Base-by-base conservation (phyloP, 1,284 basidiomycete species). In the Phellopilus nigrolimitatus region DNA sequence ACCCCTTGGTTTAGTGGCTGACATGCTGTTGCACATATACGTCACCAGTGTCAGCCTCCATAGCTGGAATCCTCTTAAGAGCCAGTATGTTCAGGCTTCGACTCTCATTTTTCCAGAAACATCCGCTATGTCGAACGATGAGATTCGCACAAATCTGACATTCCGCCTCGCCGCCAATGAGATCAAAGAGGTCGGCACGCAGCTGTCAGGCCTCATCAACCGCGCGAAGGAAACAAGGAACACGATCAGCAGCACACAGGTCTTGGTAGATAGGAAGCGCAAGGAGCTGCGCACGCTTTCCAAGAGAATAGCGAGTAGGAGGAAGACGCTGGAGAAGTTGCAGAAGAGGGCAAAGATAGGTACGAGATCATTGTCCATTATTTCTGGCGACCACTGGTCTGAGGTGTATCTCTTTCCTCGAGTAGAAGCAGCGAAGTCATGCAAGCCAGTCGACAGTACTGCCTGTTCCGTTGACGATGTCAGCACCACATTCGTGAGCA, bases 401-500 rank as follows among this genome's bases (percentile, higher is more conserved):
- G 40, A 42, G 15, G 5, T 24, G 15, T 36, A 22, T 24, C 17
- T 25, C n/a, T 15, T 24, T 19, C 13, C 9, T 31, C 13, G 30
- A n/a, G 7, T 41, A 12, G 8, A 22, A 24, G 17, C 10, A 17
- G 40, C n/a, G 12, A 43, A 41, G 28, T 12, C 33, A 25, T 3
- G 19, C 27, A 30, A 36, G 2, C 17, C 25, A 24, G 19, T 45
- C 2, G 33, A 37, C 27, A 9, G n/a, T 37, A 30, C 27, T 13
- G 19, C 30, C 8, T 8, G 2, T 12, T 44, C 42, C 17, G 27
- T 17, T n/a, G 49, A 51, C 4, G 40, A 44, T 21, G 21, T 44
- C 40, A 51, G 45, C 28, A 51, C 49, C 17, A 44, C 49, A 27
- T 51, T 51, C 33, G 49, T 51, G 27, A 44, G 49, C 17, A n/a